These are phyloP conservation scores for Fusarium oligoseptatum DNA, from an alignment of 2,329 filamentous ascomycete genomes.

Conservation along the genomic window DNA sequence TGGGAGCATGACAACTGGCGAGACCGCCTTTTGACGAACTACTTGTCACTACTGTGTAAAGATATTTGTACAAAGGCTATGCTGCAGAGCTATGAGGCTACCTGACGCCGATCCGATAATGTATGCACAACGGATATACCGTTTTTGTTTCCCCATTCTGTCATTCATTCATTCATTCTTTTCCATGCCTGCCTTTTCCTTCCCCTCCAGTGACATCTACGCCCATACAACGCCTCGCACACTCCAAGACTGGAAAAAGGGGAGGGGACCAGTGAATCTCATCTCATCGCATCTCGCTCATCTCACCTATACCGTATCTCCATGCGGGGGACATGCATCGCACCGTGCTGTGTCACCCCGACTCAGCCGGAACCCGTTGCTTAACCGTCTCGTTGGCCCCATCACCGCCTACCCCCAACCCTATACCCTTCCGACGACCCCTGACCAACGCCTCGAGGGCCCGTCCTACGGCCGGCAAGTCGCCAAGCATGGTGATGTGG, in stretches of 20 bases:
- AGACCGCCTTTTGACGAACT: background rate
- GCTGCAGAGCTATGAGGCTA: conserved; percentile 20
- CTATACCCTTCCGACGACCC: conserved; percentile 80
- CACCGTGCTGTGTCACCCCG: conserved; percentile 28
- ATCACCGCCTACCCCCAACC: conserved; percentile 60
- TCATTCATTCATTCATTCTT: background rate
- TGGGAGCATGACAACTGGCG: background rate
- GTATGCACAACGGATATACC: conserved; percentile 21
- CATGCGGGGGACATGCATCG: conserved; percentile 11
- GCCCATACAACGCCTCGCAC: background rate
- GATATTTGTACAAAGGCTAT: conserved; percentile 31
- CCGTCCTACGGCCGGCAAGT: conserved; percentile 83
- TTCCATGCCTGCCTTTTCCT: background rate
- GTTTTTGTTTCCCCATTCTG: conserved; percentile 14
- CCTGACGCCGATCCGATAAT: conserved; percentile 29
- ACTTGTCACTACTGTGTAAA: conserved; percentile 8
- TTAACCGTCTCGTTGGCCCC: conserved; percentile 9
- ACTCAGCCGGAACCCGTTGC: conserved; percentile 21
- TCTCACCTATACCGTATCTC: conserved; percentile 15
- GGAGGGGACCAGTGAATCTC: background rate
- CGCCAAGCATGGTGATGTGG: conserved; percentile 88
- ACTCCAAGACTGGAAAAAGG: background rate
- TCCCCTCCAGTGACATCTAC: background rate
- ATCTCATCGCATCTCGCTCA: background rate
- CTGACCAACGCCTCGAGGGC: conserved; percentile 77